Base-by-base conservation (phyloP, 192 early-diverging fungal species). In the Neocallimastix lanati region DNA sequence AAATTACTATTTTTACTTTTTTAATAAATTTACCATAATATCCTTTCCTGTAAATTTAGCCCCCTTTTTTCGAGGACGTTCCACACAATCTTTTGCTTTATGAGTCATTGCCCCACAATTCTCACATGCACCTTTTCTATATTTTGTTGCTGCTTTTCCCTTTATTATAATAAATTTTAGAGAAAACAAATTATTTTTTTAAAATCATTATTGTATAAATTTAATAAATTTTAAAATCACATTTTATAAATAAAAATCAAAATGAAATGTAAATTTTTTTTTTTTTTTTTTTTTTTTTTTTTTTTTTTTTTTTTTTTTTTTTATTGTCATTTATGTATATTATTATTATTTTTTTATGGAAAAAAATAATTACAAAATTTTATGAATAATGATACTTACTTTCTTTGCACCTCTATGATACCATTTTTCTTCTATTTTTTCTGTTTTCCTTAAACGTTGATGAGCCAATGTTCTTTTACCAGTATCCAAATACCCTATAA, bases 101-200 rank as follows among this genome's bases (percentile, higher is more conserved):
- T 99, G 98, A 29, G 94, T 91, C 86, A 91, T 86, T n/a, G 96
- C 96, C 25, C 98, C 98, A 84, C 97, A 99, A 85, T 99, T 99
- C 76, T 95, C 93, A 81, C 98, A 99, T 13, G 96, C 96, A 0
- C 97, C 97, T 77, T 94, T 96, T 78, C 95, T 87, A 84, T 91
- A 98, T 86, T 96, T 98, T 38, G 92, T 96, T 4, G 95, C 89
- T 13, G 95, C 93, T 16, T 88, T 89, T 14, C 94, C 95, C 78
- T 90, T 21, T 14, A 27, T n/a, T n/a, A n/a, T n/a, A n/a, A n/a
- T n/a, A n/a, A n/a, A n/a, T n/a, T n/a, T n/a, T n/a, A n/a, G n/a
- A n/a, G n/a, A n/a, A n/a, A n/a, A n/a, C n/a, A n/a, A n/a, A n/a
- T n/a, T n/a, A n/a, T n/a, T n/a, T n/a, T n/a, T n/a, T n/a, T n/a